Evolutionary conservation across 2,329 filamentous ascomycete species (phyloP).

Genomic region (Neofusicoccum laricinum): DNA sequence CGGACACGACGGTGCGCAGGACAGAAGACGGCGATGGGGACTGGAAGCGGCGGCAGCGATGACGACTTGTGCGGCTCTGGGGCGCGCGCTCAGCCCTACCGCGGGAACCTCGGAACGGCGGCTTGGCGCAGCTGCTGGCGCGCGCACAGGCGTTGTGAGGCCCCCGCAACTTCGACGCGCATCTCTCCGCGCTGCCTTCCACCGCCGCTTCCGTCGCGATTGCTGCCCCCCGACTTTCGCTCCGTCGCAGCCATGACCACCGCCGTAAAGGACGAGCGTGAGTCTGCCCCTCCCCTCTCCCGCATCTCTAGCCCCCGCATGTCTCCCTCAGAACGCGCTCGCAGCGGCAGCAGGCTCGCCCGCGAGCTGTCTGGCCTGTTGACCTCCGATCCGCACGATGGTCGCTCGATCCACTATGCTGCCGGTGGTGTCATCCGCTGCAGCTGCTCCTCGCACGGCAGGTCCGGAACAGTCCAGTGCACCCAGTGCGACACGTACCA

Average conservation of each 20-base stretch:
- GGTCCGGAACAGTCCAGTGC: slow-evolving; percentile 2
- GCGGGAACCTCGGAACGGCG: neutral
- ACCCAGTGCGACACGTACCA: neutral
- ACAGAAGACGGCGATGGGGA: neutral
- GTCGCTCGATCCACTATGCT: slow-evolving; percentile 1
- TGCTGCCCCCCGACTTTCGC: slow-evolving; percentile 14
- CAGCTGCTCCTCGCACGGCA: slow-evolving; percentile 15
- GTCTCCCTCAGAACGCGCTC: neutral
- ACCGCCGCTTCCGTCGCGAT: slow-evolving; percentile 12
- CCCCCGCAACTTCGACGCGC: slow-evolving; percentile 13
- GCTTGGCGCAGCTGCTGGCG: neutral
- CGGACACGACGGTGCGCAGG: neutral
- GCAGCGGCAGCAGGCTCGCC: neutral
- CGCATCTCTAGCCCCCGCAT: slow-evolving; percentile 6
- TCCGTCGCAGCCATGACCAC: slow-evolving; percentile 29
- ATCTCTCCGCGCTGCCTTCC: slow-evolving; percentile 12
- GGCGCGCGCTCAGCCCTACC: neutral
- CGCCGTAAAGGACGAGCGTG: slow-evolving; percentile 35
- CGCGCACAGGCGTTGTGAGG: neutral
- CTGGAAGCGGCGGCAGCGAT: neutral
- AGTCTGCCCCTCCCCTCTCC: slow-evolving; percentile 21
- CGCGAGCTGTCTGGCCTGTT: slow-evolving; percentile 15
- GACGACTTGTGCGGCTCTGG: neutral
- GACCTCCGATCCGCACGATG: slow-evolving; percentile 20
- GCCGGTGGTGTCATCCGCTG: slow-evolving; percentile 18